Conservation (phyloP, 768 basidiomycete genomes). For the Lenzites betulinus region DNA sequence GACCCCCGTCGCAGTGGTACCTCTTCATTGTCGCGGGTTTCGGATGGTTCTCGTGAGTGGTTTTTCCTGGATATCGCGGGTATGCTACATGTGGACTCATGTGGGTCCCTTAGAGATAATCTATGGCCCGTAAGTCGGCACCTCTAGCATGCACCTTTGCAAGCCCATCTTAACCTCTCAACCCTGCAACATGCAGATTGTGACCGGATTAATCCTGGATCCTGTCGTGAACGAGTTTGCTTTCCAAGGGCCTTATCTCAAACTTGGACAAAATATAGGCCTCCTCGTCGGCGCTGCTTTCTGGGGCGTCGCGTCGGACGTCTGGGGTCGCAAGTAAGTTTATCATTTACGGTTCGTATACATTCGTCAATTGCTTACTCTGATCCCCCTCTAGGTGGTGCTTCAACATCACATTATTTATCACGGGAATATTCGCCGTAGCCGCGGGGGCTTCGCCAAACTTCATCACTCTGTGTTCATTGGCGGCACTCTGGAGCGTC, state of each 20-base stretch:
- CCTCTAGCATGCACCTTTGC: background rate
- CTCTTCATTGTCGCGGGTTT: constrained; percentile 70
- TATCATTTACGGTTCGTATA: background rate
- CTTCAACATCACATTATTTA: constrained; percentile 70
- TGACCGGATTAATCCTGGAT: constrained; percentile 64
- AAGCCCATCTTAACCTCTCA: no score
- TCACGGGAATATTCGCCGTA: constrained; percentile 66
- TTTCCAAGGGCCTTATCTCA: constrained; percentile 60
- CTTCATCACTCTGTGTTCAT: constrained; percentile 49
- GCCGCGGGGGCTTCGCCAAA: constrained; percentile 62
- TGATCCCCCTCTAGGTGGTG: constrained; percentile 61
- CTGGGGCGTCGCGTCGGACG: constrained; percentile 68
- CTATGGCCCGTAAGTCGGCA: constrained; percentile 67
- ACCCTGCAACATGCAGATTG: constrained; percentile 42
- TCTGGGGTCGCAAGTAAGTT: constrained; percentile 73
- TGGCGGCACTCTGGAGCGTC: constrained; percentile 59
- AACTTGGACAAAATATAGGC: constrained; percentile 72
- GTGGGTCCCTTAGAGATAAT: constrained; percentile 50
- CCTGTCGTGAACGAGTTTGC: constrained; percentile 68
- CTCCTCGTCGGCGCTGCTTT: constrained; percentile 67
- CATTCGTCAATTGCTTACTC: background rate
- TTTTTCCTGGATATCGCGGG: background rate
- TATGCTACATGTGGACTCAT: background rate
- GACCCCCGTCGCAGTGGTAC: constrained; percentile 45
- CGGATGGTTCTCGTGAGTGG: constrained; percentile 71